Evolutionary conservation across 768 basidiomycete genomes (phyloP).

Genomic region (Trametopsis cervina): DNA sequence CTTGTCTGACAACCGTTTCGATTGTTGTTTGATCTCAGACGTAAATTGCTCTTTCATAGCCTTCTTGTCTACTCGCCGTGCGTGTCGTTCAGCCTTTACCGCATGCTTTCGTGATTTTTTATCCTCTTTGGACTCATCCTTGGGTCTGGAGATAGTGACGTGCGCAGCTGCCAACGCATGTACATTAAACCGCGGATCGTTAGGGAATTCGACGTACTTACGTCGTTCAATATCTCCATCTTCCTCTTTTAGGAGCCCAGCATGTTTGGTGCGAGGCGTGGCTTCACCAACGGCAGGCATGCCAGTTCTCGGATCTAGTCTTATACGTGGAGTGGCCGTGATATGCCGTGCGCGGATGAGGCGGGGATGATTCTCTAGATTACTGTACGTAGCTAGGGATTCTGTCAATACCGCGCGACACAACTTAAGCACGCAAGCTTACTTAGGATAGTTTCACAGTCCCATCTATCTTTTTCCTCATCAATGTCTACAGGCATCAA

Average conservation of each 20-base stretch:
- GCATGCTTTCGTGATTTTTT: slow-evolving; percentile 68
- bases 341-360: slow-evolving; percentile 65
- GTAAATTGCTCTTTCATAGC: slow-evolving; percentile 54
- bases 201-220: slow-evolving; percentile 11
- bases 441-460: slow-evolving; percentile 95
- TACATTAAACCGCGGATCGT: background rate
- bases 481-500: slow-evolving; percentile 34
- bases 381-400: slow-evolving; percentile 83
- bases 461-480: slow-evolving; percentile 79
- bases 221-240: slow-evolving; percentile 22
- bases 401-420: background rate
- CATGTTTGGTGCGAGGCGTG: slow-evolving; percentile 5
- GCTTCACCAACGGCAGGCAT: slow-evolving; percentile 48
- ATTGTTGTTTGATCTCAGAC: slow-evolving; percentile 56
- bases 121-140: slow-evolving; percentile 70
- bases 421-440: slow-evolving; percentile 26
- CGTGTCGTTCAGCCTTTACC: slow-evolving; percentile 59
- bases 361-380: slow-evolving; percentile 93
- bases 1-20: slow-evolving; percentile 37
- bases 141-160: slow-evolving; percentile 60
- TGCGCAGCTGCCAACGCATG: slow-evolving; percentile 21
- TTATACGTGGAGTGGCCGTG: slow-evolving; percentile 54
- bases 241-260: slow-evolving; percentile 22
- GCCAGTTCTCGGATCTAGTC: slow-evolving; percentile 70
- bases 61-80: slow-evolving; percentile 63